Conservation (phyloP, 2,329 filamentous ascomycete genomes). For the Dothidotthia symphoricarpi region DNA sequence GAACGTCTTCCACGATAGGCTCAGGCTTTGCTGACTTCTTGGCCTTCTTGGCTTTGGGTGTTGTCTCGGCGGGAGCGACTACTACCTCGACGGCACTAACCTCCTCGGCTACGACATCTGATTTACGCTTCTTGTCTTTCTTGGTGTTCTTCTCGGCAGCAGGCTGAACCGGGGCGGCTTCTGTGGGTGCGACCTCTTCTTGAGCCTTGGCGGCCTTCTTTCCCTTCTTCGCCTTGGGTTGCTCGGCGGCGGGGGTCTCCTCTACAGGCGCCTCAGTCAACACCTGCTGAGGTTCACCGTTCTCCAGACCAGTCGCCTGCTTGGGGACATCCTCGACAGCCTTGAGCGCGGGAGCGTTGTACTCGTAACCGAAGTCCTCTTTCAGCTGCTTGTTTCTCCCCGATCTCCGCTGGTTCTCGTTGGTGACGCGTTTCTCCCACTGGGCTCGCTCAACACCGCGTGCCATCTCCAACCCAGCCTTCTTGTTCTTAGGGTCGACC, state of each 20-base stretch:
- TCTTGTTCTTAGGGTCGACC: slow-evolving; percentile 80
- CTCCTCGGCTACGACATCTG: slow-evolving; percentile 11
- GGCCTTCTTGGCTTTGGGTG: slow-evolving; percentile 22
- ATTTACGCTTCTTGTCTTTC: slow-evolving; percentile 17
- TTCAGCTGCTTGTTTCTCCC: slow-evolving; percentile 72
- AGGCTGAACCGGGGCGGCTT: slow-evolving; percentile 11
- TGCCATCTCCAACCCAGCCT: slow-evolving; percentile 73
- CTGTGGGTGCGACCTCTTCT: slow-evolving; percentile 5
- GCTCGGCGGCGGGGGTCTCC: slow-evolving; percentile 13
- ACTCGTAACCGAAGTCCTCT: slow-evolving; percentile 79
- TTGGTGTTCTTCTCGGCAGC: slow-evolving; percentile 27
- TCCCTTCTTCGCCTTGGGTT: slow-evolving; percentile 34
- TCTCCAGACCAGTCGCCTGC: slow-evolving; percentile 24
- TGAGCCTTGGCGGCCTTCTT: slow-evolving; percentile 25
- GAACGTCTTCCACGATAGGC: not conserved
- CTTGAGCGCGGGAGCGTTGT: slow-evolving; percentile 71
- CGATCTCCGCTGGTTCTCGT: slow-evolving; percentile 68
- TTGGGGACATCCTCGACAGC: slow-evolving; percentile 48
- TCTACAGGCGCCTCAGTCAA: slow-evolving; percentile 23
- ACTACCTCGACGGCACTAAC: slow-evolving; percentile 3
- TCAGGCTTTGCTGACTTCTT: slow-evolving; percentile 20
- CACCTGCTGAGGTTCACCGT: slow-evolving; percentile 27
- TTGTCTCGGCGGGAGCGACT: slow-evolving; percentile 11
- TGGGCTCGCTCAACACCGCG: slow-evolving; percentile 68
- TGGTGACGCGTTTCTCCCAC: slow-evolving; percentile 75